Base-by-base conservation (phyloP, 106 monocot species). In the Vanilla planifolia region DNA sequence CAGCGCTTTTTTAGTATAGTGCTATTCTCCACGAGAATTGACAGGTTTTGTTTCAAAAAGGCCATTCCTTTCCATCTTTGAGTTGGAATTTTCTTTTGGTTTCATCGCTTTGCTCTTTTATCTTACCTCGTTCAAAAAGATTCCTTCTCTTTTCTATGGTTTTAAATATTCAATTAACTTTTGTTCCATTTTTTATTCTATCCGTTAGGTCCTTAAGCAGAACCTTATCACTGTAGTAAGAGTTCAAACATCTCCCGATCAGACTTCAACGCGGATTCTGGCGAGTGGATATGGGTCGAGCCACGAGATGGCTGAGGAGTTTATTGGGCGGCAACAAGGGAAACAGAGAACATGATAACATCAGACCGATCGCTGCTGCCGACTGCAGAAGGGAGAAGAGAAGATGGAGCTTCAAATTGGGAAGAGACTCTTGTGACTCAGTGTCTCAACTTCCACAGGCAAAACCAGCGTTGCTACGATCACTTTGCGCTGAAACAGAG, bases 341-440 rank as follows among this genome's bases (percentile, higher is more conserved):
- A 35, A 70, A 21, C 32, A 79, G 23, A 42, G 68, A 84, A 27
- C 8, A 8, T 14, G 40, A 20, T 24, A 40, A 56, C 28, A 43
- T 46, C 43, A 28, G 5, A 28, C 16, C 39, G 26, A 25, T 22
- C 19, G 61, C 7, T 36, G 51, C 16, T 30, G 69, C 60, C 14
- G 47, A 59, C 4, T 57, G 61, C 8, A 36, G 65, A 35, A 72
- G 58, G 60, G 85, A 88, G 66, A 93, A 83, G 73, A 94, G 85
- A 65, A 55, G 89, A 40, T 83, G 89, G 85, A 85, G 94, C 71
- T 85, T 94, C 59, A 80, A 77, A 60, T 60, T 79, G 0, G 35
- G 64, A 13, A 67, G 78, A 39, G 86, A 87, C 9, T 37, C 65
- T 1, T 37, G 32, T 3, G 55, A 56, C 2, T n/a, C n/a, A n/a